Percentiles rank a stretch among this genome's conserved stretches.
Conservation (phyloP, 768 basidiomycete species). For the Tricholoma bakamatsutake region DNA sequence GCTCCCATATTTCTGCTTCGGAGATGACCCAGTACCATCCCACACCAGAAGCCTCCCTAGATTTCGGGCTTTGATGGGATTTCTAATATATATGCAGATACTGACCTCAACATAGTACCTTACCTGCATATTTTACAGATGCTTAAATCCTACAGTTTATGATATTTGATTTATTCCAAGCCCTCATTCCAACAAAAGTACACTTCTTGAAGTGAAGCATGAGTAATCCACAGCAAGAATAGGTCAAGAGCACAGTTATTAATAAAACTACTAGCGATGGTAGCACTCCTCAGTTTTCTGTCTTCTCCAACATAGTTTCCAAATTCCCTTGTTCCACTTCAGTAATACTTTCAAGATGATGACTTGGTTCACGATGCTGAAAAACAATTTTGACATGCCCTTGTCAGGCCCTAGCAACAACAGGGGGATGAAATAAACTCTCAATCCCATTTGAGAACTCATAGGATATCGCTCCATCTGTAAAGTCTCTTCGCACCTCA, state of each 20-base stretch:
- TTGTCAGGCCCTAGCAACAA: constrained; percentile 34
- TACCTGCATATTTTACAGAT: constrained; percentile 5
- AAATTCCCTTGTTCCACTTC: not conserved
- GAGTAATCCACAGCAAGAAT: constrained; percentile 7
- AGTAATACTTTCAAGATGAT: not conserved
- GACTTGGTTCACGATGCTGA: not conserved
- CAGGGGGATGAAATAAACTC: constrained; percentile 17
- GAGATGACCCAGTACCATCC: constrained; percentile 5
- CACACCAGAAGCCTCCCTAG: constrained; percentile 8
- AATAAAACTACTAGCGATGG: constrained; percentile 8
- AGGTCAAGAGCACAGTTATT: constrained; percentile 5
- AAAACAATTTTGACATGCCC: constrained; percentile 30
- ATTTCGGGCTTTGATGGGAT: constrained; percentile 72
- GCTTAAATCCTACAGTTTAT: not conserved
- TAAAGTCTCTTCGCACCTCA: constrained; percentile 61
- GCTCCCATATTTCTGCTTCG: constrained; percentile 27
- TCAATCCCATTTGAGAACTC: constrained; percentile 17
- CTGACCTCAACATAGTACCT: not conserved
- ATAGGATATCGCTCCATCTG: constrained; percentile 43
- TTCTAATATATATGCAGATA: constrained; percentile 35
- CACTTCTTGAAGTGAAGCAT: not conserved
- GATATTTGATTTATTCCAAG: not conserved
- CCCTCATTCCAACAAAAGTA: too few species aligned
- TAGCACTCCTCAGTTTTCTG: constrained; percentile 18
- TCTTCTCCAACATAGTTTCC: constrained; percentile 26